Conservation (phyloP, 371 early-diverging fungal genomes). For the Blakeslea trispora region DNA sequence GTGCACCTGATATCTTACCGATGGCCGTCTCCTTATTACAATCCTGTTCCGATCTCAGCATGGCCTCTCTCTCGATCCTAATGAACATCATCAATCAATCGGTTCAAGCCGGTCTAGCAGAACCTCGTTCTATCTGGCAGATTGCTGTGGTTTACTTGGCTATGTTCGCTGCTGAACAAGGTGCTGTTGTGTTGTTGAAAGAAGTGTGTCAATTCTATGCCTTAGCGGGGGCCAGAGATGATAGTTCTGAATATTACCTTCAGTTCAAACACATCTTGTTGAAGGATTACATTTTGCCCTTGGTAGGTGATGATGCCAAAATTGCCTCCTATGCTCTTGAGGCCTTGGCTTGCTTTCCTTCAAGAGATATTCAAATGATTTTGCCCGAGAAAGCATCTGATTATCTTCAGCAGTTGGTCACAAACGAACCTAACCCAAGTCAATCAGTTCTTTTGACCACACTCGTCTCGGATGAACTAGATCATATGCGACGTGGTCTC, state of each 20-base stretch:
- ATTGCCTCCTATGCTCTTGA: constrained; percentile 37
- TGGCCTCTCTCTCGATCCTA: constrained; percentile 49
- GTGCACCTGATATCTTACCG: constrained; percentile 57
- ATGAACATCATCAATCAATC: constrained; percentile 51
- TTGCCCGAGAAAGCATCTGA: constrained; percentile 51
- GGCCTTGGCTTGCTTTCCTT: constrained; percentile 49
- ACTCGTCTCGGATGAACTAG: constrained; percentile 55
- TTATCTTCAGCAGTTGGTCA: constrained; percentile 32
- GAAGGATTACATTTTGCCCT: constrained; percentile 42
- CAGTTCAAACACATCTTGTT: constrained; percentile 51
- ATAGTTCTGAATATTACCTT: constrained; percentile 57
- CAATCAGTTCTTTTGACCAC: constrained; percentile 42
- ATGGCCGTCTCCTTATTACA: constrained; percentile 54
- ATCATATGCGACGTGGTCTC: constrained; percentile 60
- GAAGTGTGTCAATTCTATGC: constrained; percentile 50
- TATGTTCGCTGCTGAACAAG: constrained; percentile 37
- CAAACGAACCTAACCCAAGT: constrained; percentile 25
- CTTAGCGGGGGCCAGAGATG: constrained; percentile 51
- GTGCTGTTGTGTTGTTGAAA: constrained; percentile 21
- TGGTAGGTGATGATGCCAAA: constrained; percentile 29
- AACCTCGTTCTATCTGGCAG: constrained; percentile 60
- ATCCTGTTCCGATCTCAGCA: constrained; percentile 47
- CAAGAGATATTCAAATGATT: constrained; percentile 42
- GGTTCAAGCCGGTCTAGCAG: constrained; percentile 48
- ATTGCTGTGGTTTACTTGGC: constrained; percentile 54